Conservation (phyloP, 768 basidiomycete species). For the Cubamyces lactineus region DNA sequence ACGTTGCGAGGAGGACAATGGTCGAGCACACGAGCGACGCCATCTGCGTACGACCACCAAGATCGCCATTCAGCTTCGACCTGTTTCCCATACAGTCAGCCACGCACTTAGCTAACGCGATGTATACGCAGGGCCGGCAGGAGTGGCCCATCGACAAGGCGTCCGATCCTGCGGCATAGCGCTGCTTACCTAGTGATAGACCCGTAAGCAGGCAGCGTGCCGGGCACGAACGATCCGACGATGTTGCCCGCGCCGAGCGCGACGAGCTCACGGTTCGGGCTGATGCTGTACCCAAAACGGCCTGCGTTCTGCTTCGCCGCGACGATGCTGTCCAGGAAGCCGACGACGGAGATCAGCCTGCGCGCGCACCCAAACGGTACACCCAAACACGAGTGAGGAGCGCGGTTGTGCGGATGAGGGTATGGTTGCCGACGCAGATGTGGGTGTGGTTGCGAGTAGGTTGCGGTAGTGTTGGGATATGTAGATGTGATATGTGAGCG, state of each 20-base stretch:
- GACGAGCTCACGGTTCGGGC: constrained; percentile 93
- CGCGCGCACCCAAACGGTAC: too few species aligned
- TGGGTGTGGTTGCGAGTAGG: too few species aligned
- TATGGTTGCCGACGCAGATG: too few species aligned
- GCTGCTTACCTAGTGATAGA: constrained; percentile 79
- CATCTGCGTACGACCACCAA: constrained; percentile 90
- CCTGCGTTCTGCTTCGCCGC: constrained; percentile 92
- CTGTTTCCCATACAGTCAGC: constrained; percentile 33
- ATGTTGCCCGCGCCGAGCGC: constrained; percentile 89
- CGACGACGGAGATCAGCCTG: constrained; percentile 80
- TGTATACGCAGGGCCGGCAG: too few species aligned
- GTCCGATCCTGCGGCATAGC: too few species aligned
- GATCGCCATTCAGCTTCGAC: constrained; percentile 88
- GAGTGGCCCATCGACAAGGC: too few species aligned
- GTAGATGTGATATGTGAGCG: background rate
- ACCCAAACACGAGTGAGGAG: too few species aligned
- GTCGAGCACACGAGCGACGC: constrained; percentile 76
- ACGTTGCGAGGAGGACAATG: constrained; percentile 80
- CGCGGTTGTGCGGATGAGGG: too few species aligned
- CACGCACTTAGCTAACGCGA: too few species aligned
- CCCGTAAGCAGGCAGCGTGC: constrained; percentile 90
- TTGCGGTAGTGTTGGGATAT: too few species aligned
- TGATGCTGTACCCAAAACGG: constrained; percentile 85
- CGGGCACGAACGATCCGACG: constrained; percentile 77
- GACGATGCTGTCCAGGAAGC: constrained; percentile 93